A percentile compares a stretch with the other conserved stretches of the same genome.
These are phyloP conservation scores for Botrytis medusae DNA, from an alignment of 2,329 filamentous ascomycete species.

Conservation along the genomic window DNA sequence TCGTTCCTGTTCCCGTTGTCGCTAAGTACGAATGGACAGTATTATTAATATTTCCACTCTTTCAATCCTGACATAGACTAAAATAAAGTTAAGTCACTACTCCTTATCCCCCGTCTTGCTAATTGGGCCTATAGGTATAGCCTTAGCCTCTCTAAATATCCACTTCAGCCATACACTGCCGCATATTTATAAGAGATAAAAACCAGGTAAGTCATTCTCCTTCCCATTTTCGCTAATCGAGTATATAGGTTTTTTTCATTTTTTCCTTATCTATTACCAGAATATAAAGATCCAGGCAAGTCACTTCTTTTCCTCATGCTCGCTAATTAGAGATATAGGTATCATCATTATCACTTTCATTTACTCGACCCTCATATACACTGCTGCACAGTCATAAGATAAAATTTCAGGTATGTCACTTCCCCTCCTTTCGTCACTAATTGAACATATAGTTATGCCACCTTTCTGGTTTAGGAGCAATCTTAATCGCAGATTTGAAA, in stretches of 20 bases:
- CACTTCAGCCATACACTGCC: neutral
- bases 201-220: neutral
- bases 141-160: neutral
- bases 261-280: neutral
- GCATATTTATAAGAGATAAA: neutral
- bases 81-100: neutral
- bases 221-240: neutral
- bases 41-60: neutral
- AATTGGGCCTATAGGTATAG: neutral
- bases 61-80: neutral
- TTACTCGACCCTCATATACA: neutral
- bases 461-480: neutral
- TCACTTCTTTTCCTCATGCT: neutral
- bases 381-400: neutral
- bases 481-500: neutral
- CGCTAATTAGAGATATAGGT: neutral
- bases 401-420: neutral
- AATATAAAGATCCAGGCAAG: neutral
- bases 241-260: neutral
- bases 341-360: neutral
- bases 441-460: neutral
- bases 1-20: neutral
- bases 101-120: neutral
- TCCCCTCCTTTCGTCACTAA: neutral
- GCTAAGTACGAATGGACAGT: neutral